phyloP scores from a whole-genome alignment of 169 alveolate genomes.

The Plasmodium gallinaceum region DNA sequence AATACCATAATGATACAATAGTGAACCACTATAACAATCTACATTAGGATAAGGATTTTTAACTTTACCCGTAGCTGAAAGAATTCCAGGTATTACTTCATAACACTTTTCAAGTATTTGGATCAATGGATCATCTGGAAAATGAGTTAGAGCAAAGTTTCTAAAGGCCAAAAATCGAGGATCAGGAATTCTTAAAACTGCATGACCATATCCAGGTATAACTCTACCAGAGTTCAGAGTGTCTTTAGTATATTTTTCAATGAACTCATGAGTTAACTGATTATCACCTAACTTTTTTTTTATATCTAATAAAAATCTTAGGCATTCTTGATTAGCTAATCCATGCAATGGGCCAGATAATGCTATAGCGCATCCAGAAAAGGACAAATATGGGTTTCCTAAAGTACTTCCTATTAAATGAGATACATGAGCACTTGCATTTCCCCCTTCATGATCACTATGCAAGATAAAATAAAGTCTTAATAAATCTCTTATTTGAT shows the following conservation, averaged over 20 bases:
- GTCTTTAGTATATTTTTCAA: constrained; percentile 84
- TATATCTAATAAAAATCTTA: constrained; percentile 92
- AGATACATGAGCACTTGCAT: constrained; percentile 96
- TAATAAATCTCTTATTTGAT: constrained; percentile 80
- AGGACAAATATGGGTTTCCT: constrained; percentile 93
- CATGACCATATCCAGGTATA: constrained; percentile 98
- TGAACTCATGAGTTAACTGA: constrained; percentile 80
- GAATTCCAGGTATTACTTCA: constrained; percentile 90
- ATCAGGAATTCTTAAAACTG: constrained; percentile 96
- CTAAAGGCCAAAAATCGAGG: constrained; percentile 93
- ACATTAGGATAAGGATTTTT: constrained; percentile 98
- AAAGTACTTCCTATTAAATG: constrained; percentile 95
- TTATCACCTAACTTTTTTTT: constrained; percentile 88
- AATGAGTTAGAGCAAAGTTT: constrained; percentile 90
- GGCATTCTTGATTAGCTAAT: constrained; percentile 95
- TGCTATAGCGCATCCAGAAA: constrained; percentile 85
- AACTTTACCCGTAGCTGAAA: constrained; percentile 91
- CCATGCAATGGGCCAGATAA: constrained; percentile 96
- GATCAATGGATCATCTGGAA: constrained; percentile 90
- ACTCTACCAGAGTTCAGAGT: constrained; percentile 91
- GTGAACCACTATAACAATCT: constrained; percentile 96
- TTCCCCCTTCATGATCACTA: constrained; percentile 96
- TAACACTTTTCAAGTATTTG: constrained; percentile 83
- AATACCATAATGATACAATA: constrained; percentile 92
- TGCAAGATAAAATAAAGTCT: constrained; percentile 88